Evolutionary conservation across 805 yeast species (phyloP).

Genomic region (Metschnikowia orientalis): DNA sequence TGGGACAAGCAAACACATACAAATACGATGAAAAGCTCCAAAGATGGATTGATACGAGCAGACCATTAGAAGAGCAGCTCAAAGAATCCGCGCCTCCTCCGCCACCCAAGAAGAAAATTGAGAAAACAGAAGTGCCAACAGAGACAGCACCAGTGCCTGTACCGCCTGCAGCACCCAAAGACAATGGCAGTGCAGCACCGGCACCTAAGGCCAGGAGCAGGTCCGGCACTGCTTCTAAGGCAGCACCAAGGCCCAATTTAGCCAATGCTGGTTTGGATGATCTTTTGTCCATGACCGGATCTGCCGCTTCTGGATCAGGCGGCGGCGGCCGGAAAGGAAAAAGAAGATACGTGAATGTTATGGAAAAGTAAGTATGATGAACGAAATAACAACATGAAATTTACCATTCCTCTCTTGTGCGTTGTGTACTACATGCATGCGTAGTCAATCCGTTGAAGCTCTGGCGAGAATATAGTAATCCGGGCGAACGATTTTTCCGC

Average conservation of each 20-base stretch:
- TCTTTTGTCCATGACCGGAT: slow-evolving; percentile 25
- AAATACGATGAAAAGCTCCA: slow-evolving; percentile 77
- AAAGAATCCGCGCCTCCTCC: slow-evolving; percentile 61
- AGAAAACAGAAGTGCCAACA: slow-evolving; percentile 9
- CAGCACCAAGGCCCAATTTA: slow-evolving; percentile 18
- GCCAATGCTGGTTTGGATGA: slow-evolving; percentile 42
- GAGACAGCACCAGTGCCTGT: slow-evolving; percentile 10
- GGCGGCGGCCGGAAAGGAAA: slow-evolving; percentile 16
- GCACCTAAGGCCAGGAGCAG: slow-evolving; percentile 12
- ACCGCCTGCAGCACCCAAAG: slow-evolving; percentile 12
- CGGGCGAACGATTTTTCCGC: slow-evolving; percentile 40
- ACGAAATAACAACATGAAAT: no score
- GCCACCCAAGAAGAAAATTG: slow-evolving; percentile 44
- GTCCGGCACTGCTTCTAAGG: slow-evolving; percentile 10
- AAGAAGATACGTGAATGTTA: slow-evolving; percentile 18
- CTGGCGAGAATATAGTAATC: slow-evolving; percentile 33
- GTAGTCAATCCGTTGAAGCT: not conserved
- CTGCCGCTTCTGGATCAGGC: slow-evolving; percentile 8
- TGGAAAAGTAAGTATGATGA: slow-evolving; percentile 13
- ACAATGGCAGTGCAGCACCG: slow-evolving; percentile 7
- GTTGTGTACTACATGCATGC: no score
- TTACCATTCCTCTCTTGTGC: no score
- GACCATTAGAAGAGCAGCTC: slow-evolving; percentile 60
- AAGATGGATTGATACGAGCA: slow-evolving; percentile 79
- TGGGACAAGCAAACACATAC: slow-evolving; percentile 70